Evolutionary conservation across 805 yeast genomes (phyloP).

Genomic region (Nakazawaea wyomingensis): DNA sequence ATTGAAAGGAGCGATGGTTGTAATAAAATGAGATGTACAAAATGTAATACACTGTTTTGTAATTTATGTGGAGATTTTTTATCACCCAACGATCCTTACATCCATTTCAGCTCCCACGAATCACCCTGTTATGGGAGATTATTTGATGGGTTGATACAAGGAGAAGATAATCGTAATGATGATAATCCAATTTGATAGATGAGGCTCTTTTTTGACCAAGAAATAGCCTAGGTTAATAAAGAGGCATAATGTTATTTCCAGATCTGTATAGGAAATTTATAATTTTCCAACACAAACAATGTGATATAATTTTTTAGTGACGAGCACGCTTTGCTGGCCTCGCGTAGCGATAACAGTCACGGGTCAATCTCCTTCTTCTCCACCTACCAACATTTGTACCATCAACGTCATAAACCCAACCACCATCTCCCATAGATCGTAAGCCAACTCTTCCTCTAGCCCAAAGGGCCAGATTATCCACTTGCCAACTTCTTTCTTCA

Average conservation of each 20-base stretch:
- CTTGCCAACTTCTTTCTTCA: conserved; percentile 54
- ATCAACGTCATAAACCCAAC: conserved; percentile 46
- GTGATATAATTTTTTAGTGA: conserved; percentile 3
- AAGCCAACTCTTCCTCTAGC: conserved; percentile 38
- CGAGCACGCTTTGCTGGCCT: conserved; percentile 31
- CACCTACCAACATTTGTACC: conserved; percentile 23
- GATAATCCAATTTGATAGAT: no score
- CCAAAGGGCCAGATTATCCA: conserved; percentile 53
- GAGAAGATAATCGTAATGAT: conserved; percentile 7
- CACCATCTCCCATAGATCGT: conserved; percentile 29
- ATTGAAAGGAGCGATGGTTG: conserved; percentile 59
- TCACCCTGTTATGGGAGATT: conserved; percentile 44
- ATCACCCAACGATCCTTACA: conserved; percentile 39
- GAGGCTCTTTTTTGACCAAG: no score
- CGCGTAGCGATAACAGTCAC: conserved; percentile 47
- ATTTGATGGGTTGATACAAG: conserved; percentile 47
- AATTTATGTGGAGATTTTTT: conserved; percentile 45
- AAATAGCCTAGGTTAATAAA: no score
- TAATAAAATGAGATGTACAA: conserved; percentile 53
- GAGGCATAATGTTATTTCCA: not conserved
- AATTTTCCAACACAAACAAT: no score
- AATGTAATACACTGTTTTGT: conserved; percentile 47
- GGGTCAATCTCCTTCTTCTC: conserved; percentile 51
- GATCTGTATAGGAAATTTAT: not conserved
- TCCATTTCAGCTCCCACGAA: conserved; percentile 39